Base-by-base conservation (phyloP, 129 eudicot species). In the Artemisia annua region DNA sequence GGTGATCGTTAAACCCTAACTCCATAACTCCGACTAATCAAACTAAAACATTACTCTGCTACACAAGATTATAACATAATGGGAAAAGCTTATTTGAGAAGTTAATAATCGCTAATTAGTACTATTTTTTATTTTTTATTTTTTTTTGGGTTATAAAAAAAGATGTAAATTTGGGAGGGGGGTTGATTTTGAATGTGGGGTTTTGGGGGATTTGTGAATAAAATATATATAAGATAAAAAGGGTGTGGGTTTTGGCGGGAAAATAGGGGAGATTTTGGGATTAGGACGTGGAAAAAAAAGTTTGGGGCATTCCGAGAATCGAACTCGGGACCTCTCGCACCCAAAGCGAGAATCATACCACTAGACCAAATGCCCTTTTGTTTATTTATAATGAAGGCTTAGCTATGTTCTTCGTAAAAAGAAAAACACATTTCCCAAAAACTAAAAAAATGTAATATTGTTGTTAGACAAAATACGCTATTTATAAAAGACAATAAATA, bases 261-360 rank as follows among this genome's bases (percentile, higher is more conserved):
- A 78, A 26, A 9, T 19, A 39, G 39, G 66, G 11, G 28, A 26
- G n/a, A n/a, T n/a, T n/a, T n/a, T n/a, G n/a, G n/a, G n/a, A n/a
- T n/a, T n/a, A n/a, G n/a, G n/a, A n/a, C n/a, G n/a, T 28, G 9
- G 2, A 26, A 18, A 3, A 6, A 3, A 15, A n/a, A 51, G 52
- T 24, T 0, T 0, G 62, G 73, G 73, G 62, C 62, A 69, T 69
- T 51, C 48, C 18, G 66, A 61, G 66, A 91, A 88, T 91, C 97
- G 97, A 91, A 91, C 97, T 86, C 96, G 80, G 82, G 92, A 86
- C 97, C 96, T 88, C 96, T 91, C 96, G 96, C 96, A 88, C 93
- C 96, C 97, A 90, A 91, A 91, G 97, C 97, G 91, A 91, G 96
- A 91, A 91, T 91, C 97, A 91, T 91, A 91, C 97, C 97, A 85